Base-by-base conservation (phyloP, 352 stramenopile species). In the Blastocystis sp. region DNA sequence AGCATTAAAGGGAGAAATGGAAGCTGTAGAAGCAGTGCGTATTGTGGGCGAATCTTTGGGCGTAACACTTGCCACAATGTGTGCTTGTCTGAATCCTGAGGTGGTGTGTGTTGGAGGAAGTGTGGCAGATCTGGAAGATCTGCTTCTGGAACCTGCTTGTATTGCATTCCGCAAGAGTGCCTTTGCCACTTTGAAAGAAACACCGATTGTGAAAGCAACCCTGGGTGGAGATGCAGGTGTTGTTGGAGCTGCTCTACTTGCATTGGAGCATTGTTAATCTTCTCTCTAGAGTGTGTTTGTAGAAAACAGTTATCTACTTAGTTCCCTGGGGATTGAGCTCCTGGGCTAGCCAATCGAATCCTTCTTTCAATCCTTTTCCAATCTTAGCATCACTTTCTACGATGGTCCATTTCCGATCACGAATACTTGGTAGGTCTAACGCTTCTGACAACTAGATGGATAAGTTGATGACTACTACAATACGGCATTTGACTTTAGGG, bases 381-480 rank as follows among this genome's bases (percentile, higher is more conserved):
- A 98, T 96, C 76, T 97, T 96, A 53, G 97, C 97, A 69, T 95
- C 98, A 4, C 96, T 98, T 92, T 98, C 97, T 92, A 99, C 97
- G 90, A 99, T 99, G 62, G 94, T 98, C 97, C 97, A 99, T 92
- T 99, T 96, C 78, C 97, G 93, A 93, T 98, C 98, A 89, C 96
- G 95, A 81, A 99, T 98, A 87, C 98, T 95, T 56, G 96, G 96
- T 66, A 99, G 92, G 33, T 95, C 96, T 90, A 99, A 94, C 1
- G 96, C 96, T 92, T 99, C 97, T 87, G 96, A 88, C 17, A 82
- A 73, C 66, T 90, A 89, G n/a, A 51, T n/a, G 22, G 40, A 81
- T 70, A 24, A 90, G 19, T 6, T 27, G 30, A 64, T 5, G 27
- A 7, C 33, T n/a, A 24, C 19, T 58, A 44, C 0, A 0, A 22